Evolutionary conservation across 192 early-diverging fungal species (phyloP), one percentile per base, ranked within the genome.

Genomic region (Lobosporangium transversale): DNA sequence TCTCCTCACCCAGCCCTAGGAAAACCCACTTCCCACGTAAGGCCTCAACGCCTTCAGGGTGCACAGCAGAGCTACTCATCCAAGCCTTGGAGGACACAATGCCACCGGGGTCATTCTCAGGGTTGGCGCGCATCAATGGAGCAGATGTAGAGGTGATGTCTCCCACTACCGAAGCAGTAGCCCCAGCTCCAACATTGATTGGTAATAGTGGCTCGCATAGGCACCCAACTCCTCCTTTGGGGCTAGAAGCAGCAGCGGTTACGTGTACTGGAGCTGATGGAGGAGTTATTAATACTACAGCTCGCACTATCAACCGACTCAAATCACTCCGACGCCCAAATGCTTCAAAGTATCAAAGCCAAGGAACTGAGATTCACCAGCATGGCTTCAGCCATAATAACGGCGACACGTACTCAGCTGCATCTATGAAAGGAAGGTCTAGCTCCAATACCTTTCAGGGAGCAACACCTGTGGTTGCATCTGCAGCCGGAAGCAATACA

Each of bases 261-360:
- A 7, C 51, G 6, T 31, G 5, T 6, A 30, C 27, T 3, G 20
- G 30, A 11, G 54, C 54, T 20, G n/a, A n/a, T n/a, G n/a, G n/a
- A n/a, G 12, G 15, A 0, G 45, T n/a, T 18, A 44, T 2, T 36
- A 45, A 53, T 30, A 51, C 67, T 24, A 61, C 73, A 3, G 58
- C 65, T 1, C 57, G 73, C 5, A 75, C 71, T 17, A 66, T 76
- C 12, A 76, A 62, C 51, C 65, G 59, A 50, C 65, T 76, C 59
- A 62, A 66, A 21, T 67, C 73, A 33, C 64, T 76, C 9, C 73
- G 73, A 36, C 73, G 73, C 20, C 8, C 69, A 4, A 36, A 64
- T 8, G 58, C 47, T 36, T 52, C 61, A 17, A 8, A n/a, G 15
- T 18, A n/a, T 42, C 33, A 40, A 10, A 49, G 31, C 14, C 26